Evolutionary conservation across 1,284 basidiomycete genomes (phyloP), one percentile per base, ranked within the genome.

Genomic region (Retiboletus flavoniger): DNA sequence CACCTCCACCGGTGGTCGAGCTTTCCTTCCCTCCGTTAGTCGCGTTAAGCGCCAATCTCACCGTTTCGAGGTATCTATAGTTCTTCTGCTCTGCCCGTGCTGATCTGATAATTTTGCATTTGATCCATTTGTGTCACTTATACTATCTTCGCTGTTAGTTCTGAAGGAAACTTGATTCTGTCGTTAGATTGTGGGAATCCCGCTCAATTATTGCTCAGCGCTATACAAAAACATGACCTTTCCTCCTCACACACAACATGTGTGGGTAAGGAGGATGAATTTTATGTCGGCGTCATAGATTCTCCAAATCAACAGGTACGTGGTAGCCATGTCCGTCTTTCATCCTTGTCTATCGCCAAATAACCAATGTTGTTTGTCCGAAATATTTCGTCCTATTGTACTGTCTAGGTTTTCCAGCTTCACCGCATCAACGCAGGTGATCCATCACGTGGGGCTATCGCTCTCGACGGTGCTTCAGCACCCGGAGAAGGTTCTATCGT

Each of bases 151-250:
- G 19, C 16, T 21, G 2, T 36, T 16, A 91, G 89, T 29, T 79
- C 84, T 2, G 85, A 90, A 68, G 92, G 91, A 0, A 95, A 95
- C 64, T 78, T 95, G 59, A 76, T 95, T 19, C 79, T 89, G 40
- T 70, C 76, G 3, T 71, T 93, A 3, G 75, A 89, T 60, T 68
- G 75, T 49, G 64, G 72, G 10, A 95, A 93, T 63, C 91, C 93
- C 0, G 84, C 89, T 0, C 78, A 83, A 53, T 72, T 87, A 3
- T 78, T 95, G 10, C 75, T 95, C 38, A 62, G 69, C 10, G 84
- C 83, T 1, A 82, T 93, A 39, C 76, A 73, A 38, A 66, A 69
- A 11, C 60, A 68, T 8, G 75, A 71, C 0, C 62, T 77, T 65
- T 62, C 69, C 31, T 78, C 74, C 53, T 55, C 50, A 24, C 46